These are phyloP conservation scores for Theileria sp. DNA, from an alignment of 169 alveolate species.

Conservation along the genomic window DNA sequence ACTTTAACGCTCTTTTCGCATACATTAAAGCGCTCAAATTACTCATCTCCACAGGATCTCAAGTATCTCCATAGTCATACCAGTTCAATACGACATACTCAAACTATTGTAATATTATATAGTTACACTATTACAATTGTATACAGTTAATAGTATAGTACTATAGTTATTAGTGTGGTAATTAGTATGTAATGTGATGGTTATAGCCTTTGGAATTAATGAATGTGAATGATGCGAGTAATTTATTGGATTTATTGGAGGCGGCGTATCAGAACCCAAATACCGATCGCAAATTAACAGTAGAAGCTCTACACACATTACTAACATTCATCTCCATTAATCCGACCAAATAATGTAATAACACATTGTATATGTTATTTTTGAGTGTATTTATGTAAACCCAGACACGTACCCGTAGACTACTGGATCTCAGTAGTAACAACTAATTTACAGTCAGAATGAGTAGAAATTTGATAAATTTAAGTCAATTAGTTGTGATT, in stretches of 20 bases:
- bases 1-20: conserved; percentile 59
- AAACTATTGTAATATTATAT: no score
- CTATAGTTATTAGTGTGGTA: neutral
- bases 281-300: conserved; percentile 43
- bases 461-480: no score
- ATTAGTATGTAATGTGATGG: neutral
- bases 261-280: conserved; percentile 61
- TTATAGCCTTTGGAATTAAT: conserved; percentile 27
- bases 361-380: neutral
- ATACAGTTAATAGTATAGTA: neutral
- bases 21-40: conserved; percentile 54
- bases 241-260: conserved; percentile 61
- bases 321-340: conserved; percentile 54
- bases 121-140: no score
- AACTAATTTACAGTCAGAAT: no score
- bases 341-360: conserved; percentile 35
- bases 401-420: no score
- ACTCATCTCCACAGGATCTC: conserved; percentile 54
- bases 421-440: no score
- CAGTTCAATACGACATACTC: no score
- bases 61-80: neutral
- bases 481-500: no score
- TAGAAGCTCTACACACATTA: conserved; percentile 62
- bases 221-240: conserved; percentile 47
- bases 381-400: no score